Evolutionary conservation across 495 filamentous ascomycete species (phyloP).

Genomic region (Daldinia bambusicola): DNA sequence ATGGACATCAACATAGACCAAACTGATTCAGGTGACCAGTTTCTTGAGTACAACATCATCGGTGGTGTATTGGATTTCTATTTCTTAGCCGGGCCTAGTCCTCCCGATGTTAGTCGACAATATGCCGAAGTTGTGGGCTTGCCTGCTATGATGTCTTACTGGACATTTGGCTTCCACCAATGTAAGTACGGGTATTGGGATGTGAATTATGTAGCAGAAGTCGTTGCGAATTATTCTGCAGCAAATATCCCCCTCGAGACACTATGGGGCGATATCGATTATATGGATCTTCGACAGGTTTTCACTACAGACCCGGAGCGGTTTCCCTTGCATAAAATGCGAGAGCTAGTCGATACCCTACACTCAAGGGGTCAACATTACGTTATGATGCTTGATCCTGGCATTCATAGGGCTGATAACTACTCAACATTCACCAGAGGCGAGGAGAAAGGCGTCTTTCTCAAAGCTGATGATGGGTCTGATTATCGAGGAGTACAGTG

Average conservation of each 20-base stretch:
- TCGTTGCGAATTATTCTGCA: slow-evolving; percentile 73
- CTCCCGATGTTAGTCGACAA: slow-evolving; percentile 75
- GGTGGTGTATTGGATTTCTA: slow-evolving; percentile 86
- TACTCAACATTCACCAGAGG: slow-evolving; percentile 74
- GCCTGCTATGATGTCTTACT: slow-evolving; percentile 86
- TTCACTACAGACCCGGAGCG: slow-evolving; percentile 80
- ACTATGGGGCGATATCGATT: slow-evolving; percentile 83
- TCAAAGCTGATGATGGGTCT: slow-evolving; percentile 70
- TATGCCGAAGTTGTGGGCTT: slow-evolving; percentile 76
- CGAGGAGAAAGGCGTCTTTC: slow-evolving; percentile 66
- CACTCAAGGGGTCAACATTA: slow-evolving; percentile 80
- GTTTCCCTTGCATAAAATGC: slow-evolving; percentile 74
- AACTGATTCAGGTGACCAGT: slow-evolving; percentile 69
- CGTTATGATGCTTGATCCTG: slow-evolving; percentile 88
- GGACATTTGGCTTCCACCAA: slow-evolving; percentile 84
- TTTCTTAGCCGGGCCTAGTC: slow-evolving; percentile 78
- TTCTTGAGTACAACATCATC: slow-evolving; percentile 83
- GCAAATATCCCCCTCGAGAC: slow-evolving; percentile 80
- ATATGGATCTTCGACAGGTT: slow-evolving; percentile 69
- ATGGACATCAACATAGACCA: slow-evolving; percentile 87
- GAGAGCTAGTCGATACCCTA: slow-evolving; percentile 71
- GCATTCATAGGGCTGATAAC: slow-evolving; percentile 67
- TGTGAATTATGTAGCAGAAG: slow-evolving; percentile 73
- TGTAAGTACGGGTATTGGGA: slow-evolving; percentile 85
- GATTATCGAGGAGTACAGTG: slow-evolving; percentile 82